A percentile compares a stretch with the other conserved stretches of the same genome.
These are phyloP conservation scores for Trypanosoma cruzi DNA, from an alignment of 208 protist species.

Conservation along the genomic window DNA sequence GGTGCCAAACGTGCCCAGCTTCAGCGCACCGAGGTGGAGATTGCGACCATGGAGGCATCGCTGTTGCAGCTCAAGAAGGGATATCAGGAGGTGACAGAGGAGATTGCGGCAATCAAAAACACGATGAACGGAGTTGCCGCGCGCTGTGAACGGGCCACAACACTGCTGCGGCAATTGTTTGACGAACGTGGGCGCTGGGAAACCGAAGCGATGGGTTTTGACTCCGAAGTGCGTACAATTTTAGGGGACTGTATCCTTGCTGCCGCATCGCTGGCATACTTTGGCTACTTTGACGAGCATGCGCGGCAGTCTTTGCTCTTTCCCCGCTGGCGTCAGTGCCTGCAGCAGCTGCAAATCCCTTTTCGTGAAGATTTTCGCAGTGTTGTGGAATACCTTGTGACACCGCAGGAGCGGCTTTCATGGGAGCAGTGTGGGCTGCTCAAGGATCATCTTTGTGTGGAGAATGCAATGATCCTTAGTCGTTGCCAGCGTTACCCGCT, in stretches of 20 bases:
- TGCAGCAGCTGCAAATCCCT: conserved; percentile 67
- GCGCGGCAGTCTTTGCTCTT: conserved; percentile 86
- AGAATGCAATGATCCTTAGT: conserved; percentile 98
- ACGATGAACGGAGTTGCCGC: conserved; percentile 80
- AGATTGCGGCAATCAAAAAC: conserved; percentile 93
- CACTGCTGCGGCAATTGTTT: conserved; percentile 91
- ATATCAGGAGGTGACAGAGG: conserved; percentile 94
- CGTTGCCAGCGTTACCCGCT: conserved; percentile 96
- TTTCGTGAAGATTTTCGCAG: conserved; percentile 67
- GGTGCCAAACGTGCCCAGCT: conserved; percentile 58
- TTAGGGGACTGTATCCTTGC: conserved; percentile 96
- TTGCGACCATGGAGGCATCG: conserved; percentile 85
- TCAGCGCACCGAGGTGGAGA: conserved; percentile 66
- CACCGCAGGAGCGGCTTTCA: conserved; percentile 89
- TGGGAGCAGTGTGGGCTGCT: conserved; percentile 96
- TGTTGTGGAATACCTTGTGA: conserved; percentile 94
- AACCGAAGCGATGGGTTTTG: conserved; percentile 85
- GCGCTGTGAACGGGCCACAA: conserved; percentile 94
- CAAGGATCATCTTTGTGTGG: conserved; percentile 96
- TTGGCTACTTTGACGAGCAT: conserved; percentile 98
- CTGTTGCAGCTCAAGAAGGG: conserved; percentile 92
- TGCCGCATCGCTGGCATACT: conserved; percentile 97
- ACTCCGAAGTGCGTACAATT: conserved; percentile 87
- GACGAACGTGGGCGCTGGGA: conserved; percentile 96
- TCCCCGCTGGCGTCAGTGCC: conserved; percentile 81